Conservation (phyloP, 163 green algal species). For the Volvox carteri region DNA sequence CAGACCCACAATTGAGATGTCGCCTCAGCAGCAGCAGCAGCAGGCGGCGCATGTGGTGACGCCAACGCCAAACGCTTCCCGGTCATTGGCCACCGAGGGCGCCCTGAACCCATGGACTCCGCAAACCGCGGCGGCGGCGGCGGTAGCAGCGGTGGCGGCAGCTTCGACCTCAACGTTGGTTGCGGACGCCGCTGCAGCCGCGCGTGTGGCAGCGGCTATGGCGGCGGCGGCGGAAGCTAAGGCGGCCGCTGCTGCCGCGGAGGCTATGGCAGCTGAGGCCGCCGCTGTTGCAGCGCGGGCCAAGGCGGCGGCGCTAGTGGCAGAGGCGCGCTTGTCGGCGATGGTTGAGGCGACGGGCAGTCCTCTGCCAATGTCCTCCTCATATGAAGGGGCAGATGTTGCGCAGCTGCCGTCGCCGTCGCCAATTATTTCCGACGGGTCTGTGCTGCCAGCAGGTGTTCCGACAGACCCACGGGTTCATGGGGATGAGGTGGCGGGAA, state of each 20-base stretch:
- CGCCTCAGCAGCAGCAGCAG: too few relatives aligned
- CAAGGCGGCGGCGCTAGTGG: constrained; percentile 2
- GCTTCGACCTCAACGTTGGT: not conserved
- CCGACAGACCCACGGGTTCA: too few relatives aligned
- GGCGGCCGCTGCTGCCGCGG: not conserved
- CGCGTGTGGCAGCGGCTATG: not conserved
- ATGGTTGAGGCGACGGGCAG: not conserved
- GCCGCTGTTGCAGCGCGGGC: not conserved
- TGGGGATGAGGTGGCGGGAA: too few relatives aligned
- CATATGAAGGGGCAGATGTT: not conserved
- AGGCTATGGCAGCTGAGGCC: constrained; percentile 32
- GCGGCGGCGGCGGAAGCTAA: constrained; percentile 9
- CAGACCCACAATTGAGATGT: too few relatives aligned
- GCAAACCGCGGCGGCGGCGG: too few relatives aligned
- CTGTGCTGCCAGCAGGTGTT: too few relatives aligned
- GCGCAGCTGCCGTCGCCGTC: not conserved
- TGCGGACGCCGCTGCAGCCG: not conserved
- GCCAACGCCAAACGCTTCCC: too few relatives aligned
- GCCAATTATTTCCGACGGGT: too few relatives aligned
- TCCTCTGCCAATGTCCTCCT: too few relatives aligned
- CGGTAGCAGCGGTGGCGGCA: not conserved
- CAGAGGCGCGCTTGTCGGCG: constrained; percentile 19
- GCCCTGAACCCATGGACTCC: not conserved
- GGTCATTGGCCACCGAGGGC: too few relatives aligned
- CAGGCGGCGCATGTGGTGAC: too few relatives aligned